These are phyloP conservation scores for Brassica balearica DNA, from an alignment of 441 rosid species.

Conservation along the genomic window DNA sequence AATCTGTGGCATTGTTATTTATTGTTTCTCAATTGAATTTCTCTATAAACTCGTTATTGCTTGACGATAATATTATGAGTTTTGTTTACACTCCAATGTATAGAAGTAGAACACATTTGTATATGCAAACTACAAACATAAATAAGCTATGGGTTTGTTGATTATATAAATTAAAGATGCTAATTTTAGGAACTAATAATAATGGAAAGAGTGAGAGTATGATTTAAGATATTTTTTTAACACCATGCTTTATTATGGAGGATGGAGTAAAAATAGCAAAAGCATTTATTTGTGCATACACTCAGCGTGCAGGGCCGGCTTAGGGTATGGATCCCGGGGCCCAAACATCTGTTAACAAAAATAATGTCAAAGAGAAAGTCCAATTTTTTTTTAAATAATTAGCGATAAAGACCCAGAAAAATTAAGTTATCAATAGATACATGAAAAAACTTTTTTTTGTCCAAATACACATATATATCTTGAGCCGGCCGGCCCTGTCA, in stretches of 20 bases:
- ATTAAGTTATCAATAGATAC: no score
- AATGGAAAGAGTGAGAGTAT: neutral
- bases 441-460: no score
- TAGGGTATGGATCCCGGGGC: no score
- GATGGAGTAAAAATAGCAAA: neutral
- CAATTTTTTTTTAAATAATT: no score
- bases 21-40: neutral
- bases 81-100: neutral
- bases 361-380: no score
- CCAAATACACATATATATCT: no score
- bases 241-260: no score
- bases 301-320: no score
- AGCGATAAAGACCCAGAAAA: no score
- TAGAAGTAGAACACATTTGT: neutral
- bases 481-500: no score
- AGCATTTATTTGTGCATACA: neutral
- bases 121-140: neutral
- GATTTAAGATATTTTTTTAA: neutral
- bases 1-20: neutral
- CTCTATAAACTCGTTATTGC: neutral
- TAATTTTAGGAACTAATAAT: neutral
- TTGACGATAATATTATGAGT: neutral
- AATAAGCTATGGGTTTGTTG: neutral
- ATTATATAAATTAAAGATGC: neutral
- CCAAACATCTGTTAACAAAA: no score